Evolutionary conservation across 306 rosid species (phyloP).

Genomic region (Sicyos baderoa): DNA sequence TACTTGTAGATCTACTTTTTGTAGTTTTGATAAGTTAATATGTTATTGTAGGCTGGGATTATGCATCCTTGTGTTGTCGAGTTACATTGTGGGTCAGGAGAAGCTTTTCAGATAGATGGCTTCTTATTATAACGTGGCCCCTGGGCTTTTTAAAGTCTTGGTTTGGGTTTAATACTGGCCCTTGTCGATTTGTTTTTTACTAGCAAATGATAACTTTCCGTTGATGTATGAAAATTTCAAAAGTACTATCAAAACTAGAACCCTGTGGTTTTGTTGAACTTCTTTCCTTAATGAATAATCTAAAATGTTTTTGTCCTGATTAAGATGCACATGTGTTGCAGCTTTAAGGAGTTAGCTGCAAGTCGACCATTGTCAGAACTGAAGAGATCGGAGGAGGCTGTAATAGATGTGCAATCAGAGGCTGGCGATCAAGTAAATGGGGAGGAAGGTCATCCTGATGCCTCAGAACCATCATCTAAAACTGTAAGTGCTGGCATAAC

Average conservation of each 20-base stretch:
- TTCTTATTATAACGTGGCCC: neutral
- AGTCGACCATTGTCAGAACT: conserved; percentile 79
- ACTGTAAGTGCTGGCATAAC: conserved; percentile 78
- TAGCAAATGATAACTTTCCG: too few species aligned
- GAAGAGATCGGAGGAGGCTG: conserved; percentile 66
- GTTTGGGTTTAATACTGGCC: neutral
- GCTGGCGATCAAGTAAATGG: conserved; percentile 40
- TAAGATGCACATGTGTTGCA: conserved; percentile 36
- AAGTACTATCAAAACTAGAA: too few species aligned
- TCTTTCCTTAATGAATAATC: neutral
- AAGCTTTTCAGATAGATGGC: neutral
- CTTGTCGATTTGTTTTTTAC: too few species aligned
- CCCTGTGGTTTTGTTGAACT: neutral
- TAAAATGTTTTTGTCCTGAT: neutral
- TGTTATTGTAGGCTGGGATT: neutral
- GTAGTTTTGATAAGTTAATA: neutral
- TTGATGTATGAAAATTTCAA: too few species aligned
- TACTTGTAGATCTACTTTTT: neutral
- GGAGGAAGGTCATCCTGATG: conserved; percentile 58
- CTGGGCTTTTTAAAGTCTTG: neutral
- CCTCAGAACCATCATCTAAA: conserved; percentile 51
- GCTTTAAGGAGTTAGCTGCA: conserved; percentile 87
- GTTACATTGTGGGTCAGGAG: neutral
- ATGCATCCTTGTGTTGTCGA: neutral
- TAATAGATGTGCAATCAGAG: conserved; percentile 41